phyloP scores from a whole-genome alignment of 805 yeast genomes.

The Yarrowia porcina region DNA sequence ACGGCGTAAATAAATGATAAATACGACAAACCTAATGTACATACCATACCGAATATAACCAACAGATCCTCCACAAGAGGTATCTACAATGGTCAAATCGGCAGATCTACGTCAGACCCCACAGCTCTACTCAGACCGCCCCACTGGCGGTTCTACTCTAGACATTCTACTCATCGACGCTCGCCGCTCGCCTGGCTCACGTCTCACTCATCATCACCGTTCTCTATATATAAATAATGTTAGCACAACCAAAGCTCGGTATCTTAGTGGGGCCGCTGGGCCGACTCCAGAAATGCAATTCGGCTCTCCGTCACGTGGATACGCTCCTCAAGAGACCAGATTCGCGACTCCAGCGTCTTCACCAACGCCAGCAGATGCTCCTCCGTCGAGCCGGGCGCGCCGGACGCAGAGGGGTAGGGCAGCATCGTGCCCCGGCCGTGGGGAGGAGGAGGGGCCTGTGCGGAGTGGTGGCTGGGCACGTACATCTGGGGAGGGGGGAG shows the following conservation, averaged over 20 bases:
- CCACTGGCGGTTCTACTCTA: too few species aligned
- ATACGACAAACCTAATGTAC: too few species aligned
- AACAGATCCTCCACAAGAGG: background rate
- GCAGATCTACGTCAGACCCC: too few species aligned
- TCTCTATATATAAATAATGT: conserved; percentile 23
- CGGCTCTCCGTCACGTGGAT: conserved; percentile 36
- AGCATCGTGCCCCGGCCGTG: conserved; percentile 24
- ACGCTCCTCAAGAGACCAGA: conserved; percentile 37
- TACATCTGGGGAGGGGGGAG: conserved; percentile 21
- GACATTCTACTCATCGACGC: too few species aligned
- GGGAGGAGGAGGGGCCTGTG: conserved; percentile 10
- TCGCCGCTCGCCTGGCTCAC: too few species aligned
- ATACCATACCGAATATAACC: too few species aligned
- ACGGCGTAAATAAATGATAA: background rate
- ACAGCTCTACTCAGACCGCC: too few species aligned
- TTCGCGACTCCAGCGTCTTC: conserved; percentile 35
- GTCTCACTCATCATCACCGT: background rate
- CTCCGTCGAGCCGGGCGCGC: conserved; percentile 22
- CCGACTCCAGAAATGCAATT: conserved; percentile 30
- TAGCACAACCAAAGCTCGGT: conserved; percentile 2
- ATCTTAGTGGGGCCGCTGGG: background rate
- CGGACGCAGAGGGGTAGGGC: conserved; percentile 11
- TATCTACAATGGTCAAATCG: too few species aligned
- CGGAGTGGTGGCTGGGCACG: conserved; percentile 15
- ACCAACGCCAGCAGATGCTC: conserved; percentile 32